These are phyloP conservation scores for Krasilnikovozyma curviuscula DNA, from an alignment of 768 basidiomycete genomes.

Conservation along the genomic window DNA sequence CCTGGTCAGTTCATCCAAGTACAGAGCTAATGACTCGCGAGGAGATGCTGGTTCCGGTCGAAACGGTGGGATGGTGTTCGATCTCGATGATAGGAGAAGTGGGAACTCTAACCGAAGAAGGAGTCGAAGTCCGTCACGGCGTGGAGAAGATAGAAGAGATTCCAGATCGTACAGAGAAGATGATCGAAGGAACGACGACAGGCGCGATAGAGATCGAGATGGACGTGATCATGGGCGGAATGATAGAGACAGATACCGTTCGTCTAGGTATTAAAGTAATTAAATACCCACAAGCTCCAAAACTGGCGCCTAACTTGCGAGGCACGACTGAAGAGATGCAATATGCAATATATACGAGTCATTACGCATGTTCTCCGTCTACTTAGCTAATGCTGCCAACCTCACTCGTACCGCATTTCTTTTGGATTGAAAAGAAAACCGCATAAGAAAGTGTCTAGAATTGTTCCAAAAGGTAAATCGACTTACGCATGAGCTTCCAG, in stretches of 20 bases:
- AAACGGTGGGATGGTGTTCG: constrained; percentile 53
- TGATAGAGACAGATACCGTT: too few relatives aligned
- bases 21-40: constrained; percentile 34
- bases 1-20: constrained; percentile 50
- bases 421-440: too few relatives aligned
- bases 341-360: too few relatives aligned
- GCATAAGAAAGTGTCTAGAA: too few relatives aligned
- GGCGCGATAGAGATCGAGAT: neutral
- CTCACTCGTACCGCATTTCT: constrained; percentile 88
- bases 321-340: too few relatives aligned
- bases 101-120: constrained; percentile 3
- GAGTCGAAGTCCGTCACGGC: neutral
- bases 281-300: too few relatives aligned
- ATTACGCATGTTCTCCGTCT: too few relatives aligned
- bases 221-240: too few relatives aligned
- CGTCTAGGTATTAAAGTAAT: too few relatives aligned
- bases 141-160: constrained; percentile 4
- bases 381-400: constrained; percentile 26
- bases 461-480: too few relatives aligned
- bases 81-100: constrained; percentile 33
- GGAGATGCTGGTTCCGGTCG: constrained; percentile 4
- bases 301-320: too few relatives aligned
- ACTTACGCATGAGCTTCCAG: constrained; percentile 65
- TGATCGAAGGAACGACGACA: neutral
- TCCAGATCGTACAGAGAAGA: neutral